Evolutionary conservation across 1,284 basidiomycete species (phyloP), one percentile per base, ranked within the genome.

Genomic region (Cutaneotrichosporon sp.): DNA sequence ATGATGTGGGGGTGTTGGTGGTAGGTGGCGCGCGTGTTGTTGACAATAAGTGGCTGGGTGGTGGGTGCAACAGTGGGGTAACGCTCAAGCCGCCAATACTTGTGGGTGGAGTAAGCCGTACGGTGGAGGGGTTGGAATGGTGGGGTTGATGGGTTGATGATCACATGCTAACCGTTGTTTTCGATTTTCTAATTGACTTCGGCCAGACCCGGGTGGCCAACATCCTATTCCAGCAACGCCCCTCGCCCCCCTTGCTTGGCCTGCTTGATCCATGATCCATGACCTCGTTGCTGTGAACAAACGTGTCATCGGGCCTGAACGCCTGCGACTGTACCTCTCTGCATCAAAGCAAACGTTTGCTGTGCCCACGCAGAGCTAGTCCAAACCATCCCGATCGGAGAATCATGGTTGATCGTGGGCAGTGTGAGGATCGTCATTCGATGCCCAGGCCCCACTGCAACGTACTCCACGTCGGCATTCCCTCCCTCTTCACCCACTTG

Each of bases 1-100:
- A 24, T 29, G 10, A 4, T 45, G 49, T 25, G 42, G 27, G 29
- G 27, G 42, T 53, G 56, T 18, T 10, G 24, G 42, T n/a, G 54
- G 56, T 36, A 27, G 22, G 31, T 34, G 58, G 38, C 27, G 36
- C 33, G 49, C 29, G 66, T 24, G 52, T 50, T 56, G 38, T 25
- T 22, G 42, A 52, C 10, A 38, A 34, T 16, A 20, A 4, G 18
- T 20, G 45, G 9, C 16, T 29, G 25, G 62, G 4, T 10, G 42
- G 34, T 54, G 38, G 11, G 10, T n/a, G n/a, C n/a, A n/a, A n/a
- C n/a, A n/a, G n/a, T 25, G 50, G 34, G 24, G 36, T 45, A 20
- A 24, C 20, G 43, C 18, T 38, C 6, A 5, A 38, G 6, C 36
- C 6, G 11, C 11, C 5, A 29, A 9, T 29, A 29, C 29, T 29